Evolutionary conservation across 768 basidiomycete genomes (phyloP), one percentile per base, ranked within the genome.

Genomic region (Vararia minispora): DNA sequence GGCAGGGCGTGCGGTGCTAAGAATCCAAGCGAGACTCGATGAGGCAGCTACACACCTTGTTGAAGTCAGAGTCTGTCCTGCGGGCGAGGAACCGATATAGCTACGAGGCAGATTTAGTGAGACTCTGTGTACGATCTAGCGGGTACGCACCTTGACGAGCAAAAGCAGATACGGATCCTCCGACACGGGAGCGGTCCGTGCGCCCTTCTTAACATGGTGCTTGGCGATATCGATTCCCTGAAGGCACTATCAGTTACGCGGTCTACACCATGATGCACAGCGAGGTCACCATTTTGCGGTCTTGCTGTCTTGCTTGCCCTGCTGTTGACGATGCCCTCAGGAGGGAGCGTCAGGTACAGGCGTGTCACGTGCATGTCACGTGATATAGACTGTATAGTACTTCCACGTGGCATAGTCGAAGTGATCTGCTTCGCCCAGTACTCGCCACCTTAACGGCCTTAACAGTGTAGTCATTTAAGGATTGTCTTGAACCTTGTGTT

Each of bases 191-290:
- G 88, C 88, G 52, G 85, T 84, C 48, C 95, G 80, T 58, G 76
- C 69, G 52, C 91, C 79, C 76, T 95, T 97, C 81, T 86, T 94
- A 79, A 95, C 92, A 79, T 99, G 94, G 74, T 98, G 94, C 64
- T 72, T 68, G 62, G 73, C 72, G 66, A 97, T 76, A 69, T 95
- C 91, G 66, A 95, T 94, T 81, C 90, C 91, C 91, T 88, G 59
- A 11, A 27, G 32, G 41, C 6, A 43, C 44, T 26, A 17, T 26
- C 21, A 14, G 16, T 29, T 12, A 25, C 20, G 33, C 43, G 31
- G 27, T 21, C 30, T 32, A 36, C 51, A 33, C 48, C 45, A 53
- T 47, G 50, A 52, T 50, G 37, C 49, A 70, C 64, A 56, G 54
- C 62, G 69, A 65, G 65, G 81, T 79, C 72, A 85, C 83, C 84